Evolutionary conservation across 2,329 filamentous ascomycete genomes (phyloP), one percentile per base, ranked within the genome.

Genomic region (Aureobasidium namibiae): DNA sequence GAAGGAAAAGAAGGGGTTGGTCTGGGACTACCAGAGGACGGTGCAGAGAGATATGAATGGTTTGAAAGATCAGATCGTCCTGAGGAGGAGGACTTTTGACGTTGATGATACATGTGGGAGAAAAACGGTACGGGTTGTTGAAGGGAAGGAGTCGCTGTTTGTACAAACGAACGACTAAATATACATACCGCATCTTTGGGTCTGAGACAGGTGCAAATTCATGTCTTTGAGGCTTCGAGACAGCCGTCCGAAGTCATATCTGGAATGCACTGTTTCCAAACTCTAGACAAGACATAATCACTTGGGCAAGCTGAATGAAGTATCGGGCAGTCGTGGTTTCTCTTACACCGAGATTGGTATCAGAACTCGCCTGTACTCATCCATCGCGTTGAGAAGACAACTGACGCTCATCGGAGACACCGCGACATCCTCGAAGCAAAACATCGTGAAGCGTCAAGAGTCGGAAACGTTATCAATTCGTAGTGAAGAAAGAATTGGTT

Each of bases 11-110:
- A 34, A n/a, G 29, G 14, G 1, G 14, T 29, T 14, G 52, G 11
- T 11, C 36, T 34, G 18, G 38, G 31, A 29, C 18, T 45, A 34
- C 16, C 13, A 42, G 38, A 34, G 21, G 39, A 7, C 1, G 52
- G 45, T 24, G 26, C 18, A 24, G 52, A 56, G 26, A 56, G 52
- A n/a, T 34, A 45, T 2, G 52, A 45, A 14, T 29, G 38, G 4
- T 36, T 44, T 7, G 52, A 56, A 5, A 56, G 39, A 36, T 56
- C 29, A 34, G 52, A 56, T 21, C 38, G 26, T 24, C 39, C 39
- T 26, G 52, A 56, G 1, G 52, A 56, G 5, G 52, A 56, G 5
- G 52, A 56, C 14, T 39, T 39, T 45, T 56, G 52, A n/a, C 52
- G 52, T 34, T 56, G 52, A 31, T 45, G 52, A 26, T 56, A 24